Percentiles rank a stretch among this genome's conserved stretches.
phyloP scores from a whole-genome alignment of 371 early-diverging fungal genomes.

The Mortierella sp. region DNA sequence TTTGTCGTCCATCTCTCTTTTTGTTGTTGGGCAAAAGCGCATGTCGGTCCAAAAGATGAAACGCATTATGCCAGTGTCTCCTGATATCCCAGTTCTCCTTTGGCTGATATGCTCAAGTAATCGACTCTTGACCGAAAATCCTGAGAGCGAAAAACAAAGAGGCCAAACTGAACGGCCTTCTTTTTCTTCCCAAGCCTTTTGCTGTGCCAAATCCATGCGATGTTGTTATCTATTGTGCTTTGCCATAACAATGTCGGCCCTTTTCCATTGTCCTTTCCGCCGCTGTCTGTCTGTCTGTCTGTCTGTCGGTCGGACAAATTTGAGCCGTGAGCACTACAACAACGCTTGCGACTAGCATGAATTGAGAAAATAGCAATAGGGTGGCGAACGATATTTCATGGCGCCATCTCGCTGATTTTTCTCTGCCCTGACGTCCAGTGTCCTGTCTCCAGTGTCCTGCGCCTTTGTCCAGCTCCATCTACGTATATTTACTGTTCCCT shows the following conservation, averaged over 20 bases:
- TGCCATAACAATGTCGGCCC: neutral
- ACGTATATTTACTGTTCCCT: neutral
- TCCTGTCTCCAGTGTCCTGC: neutral
- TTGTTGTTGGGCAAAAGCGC: neutral
- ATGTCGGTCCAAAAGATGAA: conserved; percentile 9
- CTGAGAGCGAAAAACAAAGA: conserved; percentile 4
- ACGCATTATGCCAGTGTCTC: conserved; percentile 12
- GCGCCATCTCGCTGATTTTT: neutral
- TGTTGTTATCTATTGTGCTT: neutral
- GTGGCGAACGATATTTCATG: no score
- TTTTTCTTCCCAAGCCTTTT: neutral
- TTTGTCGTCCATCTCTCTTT: neutral
- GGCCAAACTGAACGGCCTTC: neutral
- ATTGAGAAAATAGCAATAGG: neutral
- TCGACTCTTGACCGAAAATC: neutral
- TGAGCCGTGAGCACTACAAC: conserved; percentile 5
- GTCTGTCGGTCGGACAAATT: neutral
- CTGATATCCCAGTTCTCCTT: conserved; percentile 3
- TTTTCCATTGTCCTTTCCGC: neutral
- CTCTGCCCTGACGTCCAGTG: neutral
- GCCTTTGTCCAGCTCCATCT: neutral
- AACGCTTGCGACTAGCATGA: neutral
- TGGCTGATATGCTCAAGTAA: conserved; percentile 6
- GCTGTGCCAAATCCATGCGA: neutral
- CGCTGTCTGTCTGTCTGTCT: neutral